Percentiles rank a stretch among this genome's conserved stretches.
Conservation (phyloP, 345 rosid species). For the Geranium rotundifolium region DNA sequence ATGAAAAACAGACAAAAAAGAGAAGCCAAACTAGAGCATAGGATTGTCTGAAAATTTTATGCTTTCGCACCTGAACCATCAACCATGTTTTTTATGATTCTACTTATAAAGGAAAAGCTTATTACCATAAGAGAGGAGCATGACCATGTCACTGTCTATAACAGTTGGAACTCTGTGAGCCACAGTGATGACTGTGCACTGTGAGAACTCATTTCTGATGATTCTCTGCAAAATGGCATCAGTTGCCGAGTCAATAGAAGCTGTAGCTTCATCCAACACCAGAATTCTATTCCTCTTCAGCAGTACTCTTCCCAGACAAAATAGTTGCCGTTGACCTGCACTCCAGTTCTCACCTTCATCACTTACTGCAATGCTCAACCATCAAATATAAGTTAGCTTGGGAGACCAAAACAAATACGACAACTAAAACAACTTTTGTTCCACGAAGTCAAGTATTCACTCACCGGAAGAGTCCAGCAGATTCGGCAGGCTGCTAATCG, state of each 20-base stretch:
- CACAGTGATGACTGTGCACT: conserved; percentile 57
- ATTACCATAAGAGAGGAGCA: conserved; percentile 67
- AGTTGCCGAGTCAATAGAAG: conserved; percentile 59
- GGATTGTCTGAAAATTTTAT: not conserved
- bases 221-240: conserved; percentile 60
- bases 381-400: not conserved
- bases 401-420: not conserved
- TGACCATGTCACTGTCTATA: conserved; percentile 71
- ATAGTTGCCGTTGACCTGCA: conserved; percentile 60
- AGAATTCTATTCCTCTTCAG: conserved; percentile 51
- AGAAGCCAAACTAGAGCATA: no score
- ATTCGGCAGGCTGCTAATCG: conserved; percentile 42
- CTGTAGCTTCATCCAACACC: conserved; percentile 64
- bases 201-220: conserved; percentile 50
- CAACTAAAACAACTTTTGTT: no score
- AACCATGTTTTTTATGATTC: no score
- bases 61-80: no score
- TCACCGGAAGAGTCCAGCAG: conserved; percentile 58
- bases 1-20: no score
- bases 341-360: conserved; percentile 91
- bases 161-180: conserved; percentile 75
- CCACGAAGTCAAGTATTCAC: not conserved
- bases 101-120: not conserved
- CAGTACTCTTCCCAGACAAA: conserved; percentile 68
- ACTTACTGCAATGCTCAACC: conserved; percentile 30